phyloP scores from a whole-genome alignment of 2,329 filamentous ascomycete species.

The Colletotrichum caudatum region DNA sequence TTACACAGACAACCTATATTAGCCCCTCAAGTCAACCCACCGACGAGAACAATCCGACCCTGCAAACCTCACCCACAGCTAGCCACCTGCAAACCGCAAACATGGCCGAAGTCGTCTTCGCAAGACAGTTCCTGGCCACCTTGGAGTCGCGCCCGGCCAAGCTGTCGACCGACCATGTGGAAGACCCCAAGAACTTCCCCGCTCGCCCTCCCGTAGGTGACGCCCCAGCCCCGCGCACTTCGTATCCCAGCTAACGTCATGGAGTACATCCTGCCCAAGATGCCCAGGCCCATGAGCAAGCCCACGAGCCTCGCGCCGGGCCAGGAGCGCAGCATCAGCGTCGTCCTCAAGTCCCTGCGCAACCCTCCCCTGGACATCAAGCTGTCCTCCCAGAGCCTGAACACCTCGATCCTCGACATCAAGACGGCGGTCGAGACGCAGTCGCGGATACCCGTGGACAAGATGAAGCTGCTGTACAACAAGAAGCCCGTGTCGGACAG shows the following conservation, averaged over 20 bases:
- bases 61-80: not conserved
- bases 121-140: conserved; percentile 82
- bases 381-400: conserved; percentile 71
- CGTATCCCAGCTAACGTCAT: conserved; percentile 4
- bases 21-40: not conserved
- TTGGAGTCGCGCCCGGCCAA: conserved; percentile 84
- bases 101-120: conserved; percentile 89
- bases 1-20: conserved; percentile 1
- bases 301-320: conserved; percentile 62
- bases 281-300: conserved; percentile 68
- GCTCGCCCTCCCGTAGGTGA: conserved; percentile 78
- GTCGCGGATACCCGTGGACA: conserved; percentile 74
- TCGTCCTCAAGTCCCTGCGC: conserved; percentile 81
- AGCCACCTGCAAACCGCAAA: conserved; percentile 42
- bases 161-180: conserved; percentile 89
- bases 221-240: conserved; percentile 32
- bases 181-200: conserved; percentile 84
- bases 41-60: not conserved
- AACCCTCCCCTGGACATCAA: conserved; percentile 78
- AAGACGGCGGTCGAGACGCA: conserved; percentile 76
- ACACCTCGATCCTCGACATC: conserved; percentile 82
- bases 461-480: conserved; percentile 86
- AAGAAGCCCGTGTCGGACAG: conserved; percentile 87
- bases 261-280: conserved; percentile 79
- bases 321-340: conserved; percentile 64